These are phyloP conservation scores for Lachancea nothofagi DNA, from an alignment of 805 yeast species.

Conservation along the genomic window DNA sequence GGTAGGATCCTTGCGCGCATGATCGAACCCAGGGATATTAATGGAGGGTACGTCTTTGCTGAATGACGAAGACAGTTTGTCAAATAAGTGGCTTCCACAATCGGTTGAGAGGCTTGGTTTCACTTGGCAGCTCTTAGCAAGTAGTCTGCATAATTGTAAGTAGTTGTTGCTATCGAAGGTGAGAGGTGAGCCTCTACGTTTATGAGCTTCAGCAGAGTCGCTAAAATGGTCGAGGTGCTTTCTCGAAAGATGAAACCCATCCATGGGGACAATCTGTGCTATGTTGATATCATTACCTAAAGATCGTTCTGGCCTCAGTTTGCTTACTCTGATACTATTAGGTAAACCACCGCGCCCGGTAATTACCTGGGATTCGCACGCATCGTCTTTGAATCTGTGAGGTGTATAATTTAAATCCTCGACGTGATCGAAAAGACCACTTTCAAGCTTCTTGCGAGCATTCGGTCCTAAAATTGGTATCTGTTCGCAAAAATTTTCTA, in stretches of 20 bases:
- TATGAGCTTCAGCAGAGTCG: slow-evolving; percentile 52
- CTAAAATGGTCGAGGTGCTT: slow-evolving; percentile 41
- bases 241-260: slow-evolving; percentile 68
- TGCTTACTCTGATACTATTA: slow-evolving; percentile 20
- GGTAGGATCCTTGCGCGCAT: slow-evolving; percentile 65
- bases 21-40: slow-evolving; percentile 68
- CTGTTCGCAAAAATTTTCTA: slow-evolving; percentile 9
- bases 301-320: not conserved
- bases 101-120: slow-evolving; percentile 15
- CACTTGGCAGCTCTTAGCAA: slow-evolving; percentile 18
- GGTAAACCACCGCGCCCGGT: slow-evolving; percentile 31
- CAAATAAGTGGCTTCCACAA: slow-evolving; percentile 10
- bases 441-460: slow-evolving; percentile 9
- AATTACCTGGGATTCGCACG: slow-evolving; percentile 17
- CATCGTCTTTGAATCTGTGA: slow-evolving; percentile 20
- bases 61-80: slow-evolving; percentile 19
- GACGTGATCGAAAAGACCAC: slow-evolving; percentile 17
- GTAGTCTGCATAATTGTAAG: slow-evolving; percentile 20
- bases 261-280: slow-evolving; percentile 60
- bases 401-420: slow-evolving; percentile 23
- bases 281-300: slow-evolving; percentile 16
- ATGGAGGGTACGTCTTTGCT: slow-evolving; percentile 34
- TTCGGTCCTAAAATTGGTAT: slow-evolving; percentile 6
- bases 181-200: slow-evolving; percentile 76
- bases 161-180: slow-evolving; percentile 65